These are phyloP conservation scores for Hypholoma sublateritium DNA, from an alignment of 768 basidiomycete species.

Conservation along the genomic window DNA sequence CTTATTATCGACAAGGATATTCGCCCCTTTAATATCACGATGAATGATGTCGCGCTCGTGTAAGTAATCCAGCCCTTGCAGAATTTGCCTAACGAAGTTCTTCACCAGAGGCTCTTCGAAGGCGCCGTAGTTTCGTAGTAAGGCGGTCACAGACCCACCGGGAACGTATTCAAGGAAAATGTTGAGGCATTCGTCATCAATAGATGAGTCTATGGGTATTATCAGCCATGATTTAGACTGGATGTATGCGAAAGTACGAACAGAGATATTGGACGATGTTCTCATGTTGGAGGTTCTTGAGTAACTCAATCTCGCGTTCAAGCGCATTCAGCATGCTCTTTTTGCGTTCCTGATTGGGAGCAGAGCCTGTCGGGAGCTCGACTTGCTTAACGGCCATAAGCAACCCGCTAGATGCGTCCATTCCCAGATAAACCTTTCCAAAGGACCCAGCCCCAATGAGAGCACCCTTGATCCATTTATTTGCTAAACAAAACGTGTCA, in stretches of 20 bases:
- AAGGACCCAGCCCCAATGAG: conserved; percentile 95
- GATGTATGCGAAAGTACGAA: conserved; percentile 36
- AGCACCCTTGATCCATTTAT: conserved; percentile 97
- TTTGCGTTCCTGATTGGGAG: conserved; percentile 89
- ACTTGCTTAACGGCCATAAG: conserved; percentile 99
- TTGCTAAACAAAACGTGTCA: conserved; percentile 43
- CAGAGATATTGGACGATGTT: conserved; percentile 99
- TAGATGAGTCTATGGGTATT: conserved; percentile 73
- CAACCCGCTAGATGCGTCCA: conserved; percentile 88
- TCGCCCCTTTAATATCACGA: conserved; percentile 98
- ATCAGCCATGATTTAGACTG: not conserved
- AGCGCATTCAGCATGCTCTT: conserved; percentile 90
- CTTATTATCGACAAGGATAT: conserved; percentile 97
- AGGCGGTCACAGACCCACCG: conserved; percentile 88
- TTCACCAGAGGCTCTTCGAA: conserved; percentile 92
- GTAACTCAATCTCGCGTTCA: conserved; percentile 91
- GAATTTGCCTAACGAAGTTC: conserved; percentile 91
- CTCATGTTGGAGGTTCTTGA: conserved; percentile 89
- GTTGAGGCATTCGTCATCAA: conserved; percentile 88
- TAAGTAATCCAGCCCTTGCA: conserved; percentile 85
- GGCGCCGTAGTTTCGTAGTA: conserved; percentile 88
- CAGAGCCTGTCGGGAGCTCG: conserved; percentile 81
- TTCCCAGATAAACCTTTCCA: conserved; percentile 92
- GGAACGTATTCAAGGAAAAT: conserved; percentile 98
- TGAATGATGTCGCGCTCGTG: conserved; percentile 95